phyloP scores from a whole-genome alignment of 2,329 filamentous ascomycete genomes.

The Fusarium praegraminearum region DNA sequence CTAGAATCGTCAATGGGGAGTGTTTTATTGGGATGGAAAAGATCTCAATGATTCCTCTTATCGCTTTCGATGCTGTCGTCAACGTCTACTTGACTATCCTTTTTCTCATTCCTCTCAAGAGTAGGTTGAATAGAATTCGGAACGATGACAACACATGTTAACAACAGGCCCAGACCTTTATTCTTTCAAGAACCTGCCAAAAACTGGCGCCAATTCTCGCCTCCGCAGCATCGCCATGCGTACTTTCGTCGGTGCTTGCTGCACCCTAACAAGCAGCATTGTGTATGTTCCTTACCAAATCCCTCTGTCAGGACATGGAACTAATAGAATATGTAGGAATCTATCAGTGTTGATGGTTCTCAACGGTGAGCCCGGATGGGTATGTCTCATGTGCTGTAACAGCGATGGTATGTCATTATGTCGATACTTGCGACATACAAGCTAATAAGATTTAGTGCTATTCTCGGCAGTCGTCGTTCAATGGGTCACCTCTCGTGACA shows the following conservation, averaged over 20 bases:
- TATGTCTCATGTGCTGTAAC: slow-evolving; percentile 75
- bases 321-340: slow-evolving; percentile 59
- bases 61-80: slow-evolving; percentile 69
- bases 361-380: slow-evolving; percentile 72
- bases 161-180: slow-evolving; percentile 59
- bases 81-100: slow-evolving; percentile 73
- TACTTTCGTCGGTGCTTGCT: slow-evolving; percentile 69
- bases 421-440: not conserved
- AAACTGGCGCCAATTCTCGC: slow-evolving; percentile 55
- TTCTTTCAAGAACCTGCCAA: slow-evolving; percentile 62
- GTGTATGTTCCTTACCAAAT: slow-evolving; percentile 55
- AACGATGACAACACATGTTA: not conserved
- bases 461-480: slow-evolving; percentile 72
- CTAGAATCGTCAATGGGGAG: slow-evolving; percentile 64
- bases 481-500: slow-evolving; percentile 67
- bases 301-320: not conserved
- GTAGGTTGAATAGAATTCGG: slow-evolving; percentile 52
- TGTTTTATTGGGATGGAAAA: slow-evolving; percentile 73
- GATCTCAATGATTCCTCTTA: slow-evolving; percentile 70
- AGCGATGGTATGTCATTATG: slow-evolving; percentile 63
- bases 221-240: slow-evolving; percentile 66
- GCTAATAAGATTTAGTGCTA: slow-evolving; percentile 58
- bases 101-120: slow-evolving; percentile 71
- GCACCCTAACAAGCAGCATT: slow-evolving; percentile 69
- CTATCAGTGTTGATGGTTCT: slow-evolving; percentile 69